Conservation (phyloP, 1,284 basidiomycete genomes). For the Fomes fomentarius region DNA sequence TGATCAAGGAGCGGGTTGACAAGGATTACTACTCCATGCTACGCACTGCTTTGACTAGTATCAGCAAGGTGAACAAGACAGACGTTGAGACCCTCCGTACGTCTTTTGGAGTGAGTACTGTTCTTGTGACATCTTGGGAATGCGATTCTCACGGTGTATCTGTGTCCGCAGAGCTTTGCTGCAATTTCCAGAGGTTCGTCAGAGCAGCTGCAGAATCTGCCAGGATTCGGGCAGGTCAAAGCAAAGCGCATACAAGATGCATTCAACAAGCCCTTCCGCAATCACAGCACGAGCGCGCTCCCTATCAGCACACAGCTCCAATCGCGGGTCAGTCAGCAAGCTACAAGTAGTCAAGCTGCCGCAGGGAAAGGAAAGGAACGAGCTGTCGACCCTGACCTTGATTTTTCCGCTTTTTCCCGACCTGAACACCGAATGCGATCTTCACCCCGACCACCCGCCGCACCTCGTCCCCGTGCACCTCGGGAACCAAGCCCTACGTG, state of each 20-base stretch:
- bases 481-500: slow-evolving; percentile 38
- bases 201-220: slow-evolving; percentile 80
- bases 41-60: slow-evolving; percentile 85
- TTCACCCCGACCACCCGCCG: slow-evolving; percentile 14
- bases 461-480: slow-evolving; percentile 8
- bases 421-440: slow-evolving; percentile 5
- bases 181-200: slow-evolving; percentile 75
- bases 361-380: slow-evolving; percentile 24
- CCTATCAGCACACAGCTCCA: slow-evolving; percentile 29
- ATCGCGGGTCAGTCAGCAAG: slow-evolving; percentile 10
- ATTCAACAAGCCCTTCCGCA: slow-evolving; percentile 77
- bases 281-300: slow-evolving; percentile 58
- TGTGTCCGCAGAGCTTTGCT: slow-evolving; percentile 71
- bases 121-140: background rate
- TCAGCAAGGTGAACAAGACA: slow-evolving; percentile 96
- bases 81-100: slow-evolving; percentile 94
- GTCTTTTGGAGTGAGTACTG: slow-evolving; percentile 81
- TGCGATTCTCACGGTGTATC: background rate
- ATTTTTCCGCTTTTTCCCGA: background rate
- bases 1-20: slow-evolving; percentile 93
- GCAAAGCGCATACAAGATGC: slow-evolving; percentile 82
- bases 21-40: slow-evolving; percentile 86
- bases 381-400: background rate
- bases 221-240: slow-evolving; percentile 95
- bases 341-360: background rate